phyloP scores from a whole-genome alignment of 1,284 basidiomycete genomes.

The Puccinia novopanici region DNA sequence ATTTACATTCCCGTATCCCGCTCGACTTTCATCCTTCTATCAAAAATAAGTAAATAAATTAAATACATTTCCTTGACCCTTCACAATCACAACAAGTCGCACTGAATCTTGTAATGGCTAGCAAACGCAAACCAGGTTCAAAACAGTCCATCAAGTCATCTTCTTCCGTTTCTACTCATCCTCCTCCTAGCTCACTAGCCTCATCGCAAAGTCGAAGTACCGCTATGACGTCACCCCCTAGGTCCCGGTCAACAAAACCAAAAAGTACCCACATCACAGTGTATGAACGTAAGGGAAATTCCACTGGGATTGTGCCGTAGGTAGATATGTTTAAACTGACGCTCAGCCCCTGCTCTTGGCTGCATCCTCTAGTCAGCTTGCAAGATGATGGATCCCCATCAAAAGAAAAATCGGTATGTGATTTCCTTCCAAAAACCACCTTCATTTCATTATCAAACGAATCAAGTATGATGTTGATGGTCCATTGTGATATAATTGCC shows the following conservation, averaged over 20 bases:
- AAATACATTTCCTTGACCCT: not conserved
- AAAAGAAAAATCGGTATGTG: constrained; percentile 74
- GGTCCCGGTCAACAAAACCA: not conserved
- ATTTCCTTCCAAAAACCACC: not conserved
- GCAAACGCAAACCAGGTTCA: not conserved
- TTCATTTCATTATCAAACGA: not conserved
- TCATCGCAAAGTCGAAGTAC: not conserved
- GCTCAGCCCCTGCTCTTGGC: not conserved
- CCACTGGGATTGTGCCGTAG: not conserved
- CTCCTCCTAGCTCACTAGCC: constrained; percentile 7
- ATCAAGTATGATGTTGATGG: not conserved
- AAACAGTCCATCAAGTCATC: constrained; percentile 20
- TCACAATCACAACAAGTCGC: not conserved
- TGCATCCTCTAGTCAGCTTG: constrained; percentile 12
- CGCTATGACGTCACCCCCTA: not conserved
- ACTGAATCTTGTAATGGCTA: not conserved
- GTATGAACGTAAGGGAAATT: constrained; percentile 8
- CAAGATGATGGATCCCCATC: constrained; percentile 85
- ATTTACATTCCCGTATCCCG: not conserved
- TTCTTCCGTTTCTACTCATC: constrained; percentile 3
- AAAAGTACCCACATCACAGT: constrained; percentile 22
- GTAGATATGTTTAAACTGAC: not conserved
- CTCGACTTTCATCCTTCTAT: not conserved
- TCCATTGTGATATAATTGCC: not conserved
- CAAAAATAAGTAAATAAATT: not conserved